A percentile compares a stretch with the other conserved stretches of the same genome.
Evolutionary conservation across 768 basidiomycete genomes (phyloP).

Genomic region (Daedaleopsis nitida): DNA sequence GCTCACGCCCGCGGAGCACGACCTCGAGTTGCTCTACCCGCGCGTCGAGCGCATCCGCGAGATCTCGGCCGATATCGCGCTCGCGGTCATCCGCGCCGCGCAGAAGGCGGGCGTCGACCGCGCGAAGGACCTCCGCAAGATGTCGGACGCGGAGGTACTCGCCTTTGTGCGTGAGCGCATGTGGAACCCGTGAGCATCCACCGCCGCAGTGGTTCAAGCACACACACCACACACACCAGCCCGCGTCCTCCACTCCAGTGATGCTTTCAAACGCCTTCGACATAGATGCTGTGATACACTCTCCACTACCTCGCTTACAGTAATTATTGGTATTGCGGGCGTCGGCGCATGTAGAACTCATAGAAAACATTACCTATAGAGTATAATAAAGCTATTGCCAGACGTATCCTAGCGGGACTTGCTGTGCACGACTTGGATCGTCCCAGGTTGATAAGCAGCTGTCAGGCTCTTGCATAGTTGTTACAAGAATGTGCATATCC

Average conservation of each 20-base stretch:
- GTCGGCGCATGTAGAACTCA: neutral
- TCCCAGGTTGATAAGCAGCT: too few relatives aligned
- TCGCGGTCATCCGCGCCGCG: constrained; percentile 75
- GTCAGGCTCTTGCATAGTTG: too few relatives aligned
- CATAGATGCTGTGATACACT: neutral
- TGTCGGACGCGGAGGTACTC: constrained; percentile 58
- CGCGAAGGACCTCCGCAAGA: constrained; percentile 46
- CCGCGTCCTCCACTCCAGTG: neutral
- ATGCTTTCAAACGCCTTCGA: too few relatives aligned
- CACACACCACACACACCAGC: neutral
- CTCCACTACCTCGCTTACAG: neutral
- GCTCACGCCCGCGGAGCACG: constrained; percentile 69
- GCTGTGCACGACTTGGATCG: too few relatives aligned
- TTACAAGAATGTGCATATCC: too few relatives aligned
- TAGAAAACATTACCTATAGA: neutral
- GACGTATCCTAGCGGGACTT: constrained; percentile 18
- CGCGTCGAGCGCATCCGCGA: constrained; percentile 83
- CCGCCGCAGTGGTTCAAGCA: neutral
- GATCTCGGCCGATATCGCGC: constrained; percentile 76
- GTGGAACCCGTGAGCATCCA: constrained; percentile 58
- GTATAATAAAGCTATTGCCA: neutral
- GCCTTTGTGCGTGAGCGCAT: constrained; percentile 62
- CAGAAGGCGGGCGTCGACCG: constrained; percentile 54
- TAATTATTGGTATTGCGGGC: neutral
- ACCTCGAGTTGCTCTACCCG: constrained; percentile 76